Base-by-base conservation (phyloP, 805 yeast genomes). In the Ogataea paradorogensis region DNA sequence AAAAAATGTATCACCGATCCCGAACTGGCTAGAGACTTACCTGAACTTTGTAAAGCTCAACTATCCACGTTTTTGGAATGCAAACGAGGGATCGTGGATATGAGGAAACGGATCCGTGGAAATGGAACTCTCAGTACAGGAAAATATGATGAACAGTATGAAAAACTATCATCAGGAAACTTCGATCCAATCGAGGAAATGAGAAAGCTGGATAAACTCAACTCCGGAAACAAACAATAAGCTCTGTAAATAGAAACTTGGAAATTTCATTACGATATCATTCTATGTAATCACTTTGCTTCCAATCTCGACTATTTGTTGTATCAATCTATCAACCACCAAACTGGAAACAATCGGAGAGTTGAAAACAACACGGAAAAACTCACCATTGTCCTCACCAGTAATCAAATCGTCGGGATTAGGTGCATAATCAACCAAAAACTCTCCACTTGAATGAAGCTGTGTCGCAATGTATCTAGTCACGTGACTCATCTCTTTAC, bases 121-220 rank as follows among this genome's bases (percentile, higher is more conserved):
- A 91, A 91, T 57, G 99, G 95, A 0, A 89, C 97, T 0, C 66
- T 86, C 30, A 87, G 96, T 9, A 86, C 95, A 6, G 99, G 99
- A 0, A 84, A 83, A 57, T 91, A 84, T 62, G 96, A 90, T 54
- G 91, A 87, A 43, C 86, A 87, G 37, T 85, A 84, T 49, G 88
- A 81, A 27, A 82, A 85, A 45, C 67, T 91, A 43, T 79, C 88
- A 1, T 63, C 70, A 3, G 99, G 99, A 1, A 73, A 91, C 42
- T 89, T 84, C 57, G 82, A 90, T 57, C 80, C 97, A 1, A 66
- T 71, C 33, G 90, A 82, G 45, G 98, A 91, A 63, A 75, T 87
- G 74, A 68, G 69, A 43, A 88, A 86, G 61, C 69, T 89, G 38
- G 79, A 75, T 30, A 65, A 74, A 5, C 66, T 84, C 62, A 77